Evolutionary conservation across 2,329 filamentous ascomycete species (phyloP), one percentile per base, ranked within the genome.

Genomic region (Penicillium occitanis): DNA sequence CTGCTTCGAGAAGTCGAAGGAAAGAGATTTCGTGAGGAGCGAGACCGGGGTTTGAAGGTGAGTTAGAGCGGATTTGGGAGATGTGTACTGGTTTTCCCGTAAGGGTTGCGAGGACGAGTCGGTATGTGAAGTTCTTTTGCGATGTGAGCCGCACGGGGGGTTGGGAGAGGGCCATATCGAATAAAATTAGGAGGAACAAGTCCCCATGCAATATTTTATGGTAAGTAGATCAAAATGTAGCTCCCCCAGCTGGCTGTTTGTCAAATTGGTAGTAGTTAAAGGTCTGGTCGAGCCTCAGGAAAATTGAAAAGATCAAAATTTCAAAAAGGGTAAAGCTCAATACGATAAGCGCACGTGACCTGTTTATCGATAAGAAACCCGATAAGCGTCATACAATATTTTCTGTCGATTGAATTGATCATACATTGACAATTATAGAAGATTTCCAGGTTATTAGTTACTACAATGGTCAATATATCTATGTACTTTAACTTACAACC

Each of bases 21-120:
- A 99, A 94, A 57, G 95, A 98, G 73, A 98, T 89, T 81, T 99
- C 95, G 82, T 97, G 91, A 59, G 92, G 90, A 63, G 92, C 90
- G 64, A 99, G 90, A 73, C 95, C 95, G 0, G 95, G 93, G 73
- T 91, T 89, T 48, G 92, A 93, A 57, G 91, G 89, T 50, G 92
- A 97, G 17, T 90, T 88, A 70, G 91, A 88, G 74, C 95, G 92
- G 81, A 99, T 98, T 79, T 95, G 91, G 63, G 94, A 95, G 76
- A 99, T 94, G 80, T 94, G 93, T 65, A 98, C 83, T 2, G 95
- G 89, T 44, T 90, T 88, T 71, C 95, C 95, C 69, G 93, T 97
- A 68, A 99, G 87, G 2, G 95, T 98, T 22, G 95, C 88, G 64
- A 99, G 88, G 53, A 96, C 87, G 53, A 99, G 88, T 63, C 95